These are phyloP conservation scores for Nemophila menziesii DNA, from an alignment of 257 asterid genomes.

Conservation along the genomic window DNA sequence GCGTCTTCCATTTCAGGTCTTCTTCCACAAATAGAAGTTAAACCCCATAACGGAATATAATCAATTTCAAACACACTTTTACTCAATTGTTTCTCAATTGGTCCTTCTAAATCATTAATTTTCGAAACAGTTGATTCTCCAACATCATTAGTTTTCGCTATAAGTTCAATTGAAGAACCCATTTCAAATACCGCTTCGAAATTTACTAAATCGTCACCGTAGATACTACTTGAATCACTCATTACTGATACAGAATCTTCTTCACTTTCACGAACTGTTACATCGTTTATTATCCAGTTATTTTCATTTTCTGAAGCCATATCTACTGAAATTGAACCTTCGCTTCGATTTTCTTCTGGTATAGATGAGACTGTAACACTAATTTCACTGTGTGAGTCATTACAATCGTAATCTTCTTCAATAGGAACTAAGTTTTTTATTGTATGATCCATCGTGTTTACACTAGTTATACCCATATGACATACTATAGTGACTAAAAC, in stretches of 20 bases:
- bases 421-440: slow-evolving; percentile 21
- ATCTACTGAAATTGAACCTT: slow-evolving; percentile 13
- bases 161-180: slow-evolving; percentile 26
- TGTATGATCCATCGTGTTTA: slow-evolving; percentile 29
- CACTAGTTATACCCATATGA: slow-evolving; percentile 33
- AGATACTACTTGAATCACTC: slow-evolving; percentile 79
- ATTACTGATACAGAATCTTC: slow-evolving; percentile 51
- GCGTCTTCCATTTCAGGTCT: slow-evolving; percentile 98
- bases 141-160: slow-evolving; percentile 18
- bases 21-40: slow-evolving; percentile 68
- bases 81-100: slow-evolving; percentile 21
- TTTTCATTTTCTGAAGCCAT: slow-evolving; percentile 20
- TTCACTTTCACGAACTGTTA: slow-evolving; percentile 39
- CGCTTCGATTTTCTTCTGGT: slow-evolving; percentile 14
- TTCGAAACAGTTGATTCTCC: slow-evolving; percentile 23
- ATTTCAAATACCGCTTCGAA: slow-evolving; percentile 33
- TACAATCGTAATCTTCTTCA: slow-evolving; percentile 15
- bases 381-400: slow-evolving; percentile 16
- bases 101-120: slow-evolving; percentile 15
- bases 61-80: slow-evolving; percentile 85
- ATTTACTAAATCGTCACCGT: slow-evolving; percentile 61
- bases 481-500: slow-evolving; percentile 20
- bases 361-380: slow-evolving; percentile 12
- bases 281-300: slow-evolving; percentile 31
- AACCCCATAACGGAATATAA: slow-evolving; percentile 82